Evolutionary conservation across 2,329 filamentous ascomycete species (phyloP), one percentile per base, ranked within the genome.

Genomic region (Talaromyces albobiverticillius): DNA sequence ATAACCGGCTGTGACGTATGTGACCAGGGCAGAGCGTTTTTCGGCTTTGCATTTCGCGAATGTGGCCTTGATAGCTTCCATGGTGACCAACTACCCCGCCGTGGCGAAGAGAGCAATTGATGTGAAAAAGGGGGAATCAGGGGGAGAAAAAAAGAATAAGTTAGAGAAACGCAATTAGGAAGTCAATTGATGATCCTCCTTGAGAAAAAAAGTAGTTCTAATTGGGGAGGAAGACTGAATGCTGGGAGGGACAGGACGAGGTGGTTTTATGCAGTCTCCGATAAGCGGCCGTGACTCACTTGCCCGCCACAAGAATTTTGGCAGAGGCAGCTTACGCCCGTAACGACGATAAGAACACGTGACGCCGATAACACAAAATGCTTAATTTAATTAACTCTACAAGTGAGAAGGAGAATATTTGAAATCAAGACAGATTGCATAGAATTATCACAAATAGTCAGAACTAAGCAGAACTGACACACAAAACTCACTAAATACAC

Each of bases 1-100:
- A 70, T 86, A 99, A 53, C 94, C 94, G 55, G 93, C 92, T 23
- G 94, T 99, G 68, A 96, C 90, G 80, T 99, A 99, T 25, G 92
- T 92, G 60, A 99, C 90, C 58, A 99, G 82, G 48, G 94, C 93
- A 61, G 89, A 79, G 82, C 94, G 71, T 60, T 66, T 74, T 62
- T 83, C 79, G 61, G 75, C 69, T 66, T 82, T 82, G 72, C 80
- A 82, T 70, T 75, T 75, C 51, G 79, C 79, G 64, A 84, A 84
- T 3, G 79, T 79, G 54, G 73, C 64, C 66, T 82, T 83, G 58
- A 84, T 77, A 34, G 69, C 72, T 53, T 83, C 80, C 77, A 79
- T 79, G 42, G 50, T 70, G 60, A 53, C 31, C n/a, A 7, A n/a
- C 16, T 22, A 49, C 48, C 47, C 41, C 47, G 26, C 53, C 31